Evolutionary conservation across 352 stramenopile species (phyloP).

Genomic region (Elongisporangium undulatum): DNA sequence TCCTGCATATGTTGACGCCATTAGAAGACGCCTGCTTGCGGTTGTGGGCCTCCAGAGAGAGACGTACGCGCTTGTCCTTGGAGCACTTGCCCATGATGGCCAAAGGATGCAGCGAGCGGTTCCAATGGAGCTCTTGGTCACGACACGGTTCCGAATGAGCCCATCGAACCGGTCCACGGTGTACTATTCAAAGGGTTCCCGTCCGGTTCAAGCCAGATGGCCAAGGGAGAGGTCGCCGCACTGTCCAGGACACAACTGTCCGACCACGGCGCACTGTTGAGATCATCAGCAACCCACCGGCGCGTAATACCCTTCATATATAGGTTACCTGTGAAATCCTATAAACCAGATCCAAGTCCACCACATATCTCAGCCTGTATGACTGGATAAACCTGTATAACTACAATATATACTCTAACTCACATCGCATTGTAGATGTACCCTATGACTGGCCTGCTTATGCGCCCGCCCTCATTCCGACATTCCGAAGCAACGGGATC

Average conservation of each 20-base stretch:
- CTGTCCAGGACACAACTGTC: not conserved
- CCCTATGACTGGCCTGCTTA: not conserved
- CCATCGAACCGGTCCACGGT: not conserved
- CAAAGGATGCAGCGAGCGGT: not conserved
- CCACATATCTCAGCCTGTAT: not conserved
- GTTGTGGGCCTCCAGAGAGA: not conserved
- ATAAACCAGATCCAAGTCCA: not conserved
- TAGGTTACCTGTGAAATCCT: not conserved
- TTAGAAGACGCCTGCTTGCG: not conserved
- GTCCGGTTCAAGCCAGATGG: not conserved
- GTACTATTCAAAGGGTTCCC: too few species aligned
- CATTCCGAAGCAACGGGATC: not conserved
- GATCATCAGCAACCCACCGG: not conserved
- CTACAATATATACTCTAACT: not conserved
- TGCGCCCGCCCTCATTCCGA: not conserved
- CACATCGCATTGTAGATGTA: not conserved
- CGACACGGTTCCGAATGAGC: not conserved
- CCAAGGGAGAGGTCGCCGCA: not conserved
- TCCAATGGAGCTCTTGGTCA: not conserved
- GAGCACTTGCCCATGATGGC: constrained; percentile 78
- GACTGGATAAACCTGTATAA: not conserved
- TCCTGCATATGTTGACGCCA: constrained; percentile 34
- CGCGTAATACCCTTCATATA: constrained; percentile 1
- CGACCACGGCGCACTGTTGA: constrained; percentile 7
- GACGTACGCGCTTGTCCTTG: constrained; percentile 89